Evolutionary conservation across 495 filamentous ascomycete genomes (phyloP).

Genomic region (Hypoxylon perforatum): DNA sequence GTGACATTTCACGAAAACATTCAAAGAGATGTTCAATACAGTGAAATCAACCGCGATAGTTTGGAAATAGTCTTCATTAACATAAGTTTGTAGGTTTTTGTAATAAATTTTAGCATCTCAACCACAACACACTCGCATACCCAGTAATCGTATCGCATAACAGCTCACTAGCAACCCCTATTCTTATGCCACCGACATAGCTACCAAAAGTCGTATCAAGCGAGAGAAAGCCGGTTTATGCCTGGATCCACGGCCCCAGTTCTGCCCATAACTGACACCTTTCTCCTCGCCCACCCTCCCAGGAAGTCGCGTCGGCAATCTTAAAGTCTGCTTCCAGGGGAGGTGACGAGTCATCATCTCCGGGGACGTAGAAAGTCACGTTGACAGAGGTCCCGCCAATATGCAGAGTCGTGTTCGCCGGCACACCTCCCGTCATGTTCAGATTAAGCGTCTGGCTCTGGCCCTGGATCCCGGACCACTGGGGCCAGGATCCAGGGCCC

Average conservation of each 20-base stretch:
- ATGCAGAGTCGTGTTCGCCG: conserved; percentile 16
- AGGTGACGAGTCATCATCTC: conserved; percentile 36
- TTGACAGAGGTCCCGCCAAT: conserved; percentile 16
- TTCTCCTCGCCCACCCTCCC: conserved; percentile 66
- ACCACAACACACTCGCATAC: no score
- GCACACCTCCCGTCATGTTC: conserved; percentile 62
- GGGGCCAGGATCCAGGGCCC: conserved; percentile 32
- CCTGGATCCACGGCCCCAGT: conserved; percentile 48
- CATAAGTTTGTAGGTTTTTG: no score
- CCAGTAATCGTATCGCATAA: no score
- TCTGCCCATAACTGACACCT: conserved; percentile 68
- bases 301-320: conserved; percentile 62
- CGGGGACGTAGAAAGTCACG: conserved; percentile 39
- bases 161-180: neutral
- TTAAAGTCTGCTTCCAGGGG: conserved; percentile 58
- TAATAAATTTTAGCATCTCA: no score
- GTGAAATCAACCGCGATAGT: no score
- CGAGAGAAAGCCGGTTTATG: conserved; percentile 11
- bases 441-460: conserved; percentile 58
- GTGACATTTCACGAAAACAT: no score
- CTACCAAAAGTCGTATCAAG: neutral
- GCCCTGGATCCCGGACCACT: conserved; percentile 45
- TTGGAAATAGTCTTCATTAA: no score
- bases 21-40: no score
- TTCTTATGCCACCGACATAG: no score